Percentiles rank a stretch among this genome's conserved stretches.
Conservation (phyloP, 805 yeast species). For the Phaffomyces opuntiae region DNA sequence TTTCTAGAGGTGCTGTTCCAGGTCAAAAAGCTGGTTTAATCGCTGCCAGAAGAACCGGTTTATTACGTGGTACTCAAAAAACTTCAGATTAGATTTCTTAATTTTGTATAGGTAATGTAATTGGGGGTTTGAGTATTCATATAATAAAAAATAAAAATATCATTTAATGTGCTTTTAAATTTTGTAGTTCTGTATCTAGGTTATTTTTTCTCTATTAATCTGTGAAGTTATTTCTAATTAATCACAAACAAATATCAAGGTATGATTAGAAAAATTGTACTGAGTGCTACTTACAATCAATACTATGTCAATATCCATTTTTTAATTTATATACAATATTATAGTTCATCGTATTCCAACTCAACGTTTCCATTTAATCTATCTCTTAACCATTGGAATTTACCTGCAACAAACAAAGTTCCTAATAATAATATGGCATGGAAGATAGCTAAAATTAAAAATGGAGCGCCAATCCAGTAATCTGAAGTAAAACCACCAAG, state of each 20-base stretch:
- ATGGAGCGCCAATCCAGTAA: conserved; percentile 50
- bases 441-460: conserved; percentile 42
- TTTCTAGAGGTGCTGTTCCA: conserved; percentile 98
- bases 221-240: not conserved
- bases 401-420: conserved; percentile 17
- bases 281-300: not conserved
- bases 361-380: conserved; percentile 6
- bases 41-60: conserved; percentile 99
- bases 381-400: conserved; percentile 10
- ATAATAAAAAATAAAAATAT: conserved; percentile 14
- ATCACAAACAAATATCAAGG: too few relatives aligned
- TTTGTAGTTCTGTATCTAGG: not conserved
- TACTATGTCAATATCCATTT: not conserved
- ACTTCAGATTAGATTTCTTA: conserved; percentile 54
- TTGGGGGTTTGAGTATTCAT: conserved; percentile 19
- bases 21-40: conserved; percentile 99
- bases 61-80: conserved; percentile 99
- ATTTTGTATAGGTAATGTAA: conserved; percentile 22
- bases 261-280: not conserved
- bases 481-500: conserved; percentile 60
- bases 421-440: conserved; percentile 22
- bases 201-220: not conserved
- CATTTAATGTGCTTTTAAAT: conserved; percentile 7
- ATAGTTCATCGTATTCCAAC: conserved; percentile 8
- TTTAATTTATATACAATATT: not conserved